These are phyloP conservation scores for Thelonectria discophora DNA, from an alignment of 2,329 filamentous ascomycete species.

Conservation along the genomic window DNA sequence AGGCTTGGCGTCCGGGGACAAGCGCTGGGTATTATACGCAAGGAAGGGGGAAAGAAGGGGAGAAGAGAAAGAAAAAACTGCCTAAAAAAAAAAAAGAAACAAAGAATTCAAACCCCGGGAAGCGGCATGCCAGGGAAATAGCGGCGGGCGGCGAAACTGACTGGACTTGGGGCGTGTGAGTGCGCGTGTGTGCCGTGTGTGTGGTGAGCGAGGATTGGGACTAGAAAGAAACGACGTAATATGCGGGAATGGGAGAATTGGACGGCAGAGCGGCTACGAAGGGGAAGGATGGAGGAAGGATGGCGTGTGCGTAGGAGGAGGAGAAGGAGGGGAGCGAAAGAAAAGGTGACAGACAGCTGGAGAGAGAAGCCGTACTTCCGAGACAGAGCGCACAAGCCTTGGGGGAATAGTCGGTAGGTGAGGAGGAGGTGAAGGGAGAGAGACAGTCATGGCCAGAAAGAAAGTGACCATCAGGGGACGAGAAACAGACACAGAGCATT, in stretches of 20 bases:
- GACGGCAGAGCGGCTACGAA: conserved; percentile 15
- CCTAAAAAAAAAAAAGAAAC: not conserved
- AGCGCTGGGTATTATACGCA: conserved; percentile 1
- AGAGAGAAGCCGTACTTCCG: conserved; percentile 42
- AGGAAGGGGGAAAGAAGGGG: too few relatives aligned
- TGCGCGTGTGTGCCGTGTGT: too few relatives aligned
- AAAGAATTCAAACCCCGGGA: conserved; percentile 16
- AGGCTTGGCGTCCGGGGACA: conserved; percentile 20
- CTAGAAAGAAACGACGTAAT: conserved; percentile 1
- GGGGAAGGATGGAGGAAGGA: not conserved
- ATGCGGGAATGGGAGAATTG: conserved; percentile 3
- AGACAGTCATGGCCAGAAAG: not conserved
- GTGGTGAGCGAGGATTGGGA: not conserved
- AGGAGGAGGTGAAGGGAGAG: not conserved
- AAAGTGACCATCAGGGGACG: not conserved
- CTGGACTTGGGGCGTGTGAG: not conserved
- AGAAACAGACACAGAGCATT: not conserved
- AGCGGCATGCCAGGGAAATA: conserved; percentile 17
- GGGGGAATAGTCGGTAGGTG: not conserved
- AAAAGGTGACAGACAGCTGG: not conserved
- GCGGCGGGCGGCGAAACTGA: conserved; percentile 7
- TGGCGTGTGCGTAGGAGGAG: conserved; percentile 4
- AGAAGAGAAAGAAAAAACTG: too few relatives aligned
- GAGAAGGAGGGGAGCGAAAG: too few relatives aligned
- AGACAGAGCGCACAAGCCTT: conserved; percentile 32